A percentile compares a stretch with the other conserved stretches of the same genome.
Conservation (phyloP, 2,329 filamentous ascomycete species). For the Metarhizium robertsii region DNA sequence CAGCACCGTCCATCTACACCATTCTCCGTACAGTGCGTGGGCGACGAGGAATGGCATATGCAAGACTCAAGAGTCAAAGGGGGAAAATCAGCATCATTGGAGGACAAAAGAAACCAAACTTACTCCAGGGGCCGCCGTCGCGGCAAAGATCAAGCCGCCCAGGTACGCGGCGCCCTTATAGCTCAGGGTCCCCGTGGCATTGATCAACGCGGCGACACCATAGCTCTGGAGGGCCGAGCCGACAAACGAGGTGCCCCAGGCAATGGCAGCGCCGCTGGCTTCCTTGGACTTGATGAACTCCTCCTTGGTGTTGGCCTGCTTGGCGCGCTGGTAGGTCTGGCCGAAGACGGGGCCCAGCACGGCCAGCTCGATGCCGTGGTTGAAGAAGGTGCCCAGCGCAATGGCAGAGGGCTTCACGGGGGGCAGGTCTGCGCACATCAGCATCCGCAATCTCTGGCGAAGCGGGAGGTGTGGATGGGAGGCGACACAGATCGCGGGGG, state of each 20-base stretch:
- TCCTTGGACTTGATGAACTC: slow-evolving; percentile 94
- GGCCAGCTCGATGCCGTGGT: slow-evolving; percentile 81
- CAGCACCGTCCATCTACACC: no score
- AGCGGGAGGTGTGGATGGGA: no score
- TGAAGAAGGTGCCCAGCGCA: slow-evolving; percentile 91
- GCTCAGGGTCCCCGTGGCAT: slow-evolving; percentile 86
- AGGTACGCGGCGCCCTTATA: slow-evolving; percentile 98
- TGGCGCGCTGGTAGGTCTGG: slow-evolving; percentile 87
- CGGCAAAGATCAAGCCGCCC: slow-evolving; percentile 83
- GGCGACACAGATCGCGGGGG: no score
- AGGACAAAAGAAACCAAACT: slow-evolving; percentile 15
- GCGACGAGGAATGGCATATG: slow-evolving; percentile 2
- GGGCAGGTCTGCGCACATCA: slow-evolving; percentile 35
- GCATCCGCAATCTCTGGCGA: not conserved
- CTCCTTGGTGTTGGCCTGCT: slow-evolving; percentile 87
- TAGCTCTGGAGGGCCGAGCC: slow-evolving; percentile 86
- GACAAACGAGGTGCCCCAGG: slow-evolving; percentile 82
- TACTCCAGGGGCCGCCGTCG: slow-evolving; percentile 80
- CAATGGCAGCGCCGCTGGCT: slow-evolving; percentile 74
- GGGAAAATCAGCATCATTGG: not conserved
- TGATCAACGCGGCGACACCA: slow-evolving; percentile 82
- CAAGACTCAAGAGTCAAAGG: slow-evolving; percentile 3
- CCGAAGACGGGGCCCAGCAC: slow-evolving; percentile 86
- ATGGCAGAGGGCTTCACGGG: slow-evolving; percentile 97
- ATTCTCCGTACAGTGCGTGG: no score